These are phyloP conservation scores for Cystofilobasidium macerans DNA, from an alignment of 768 basidiomycete genomes.

Conservation along the genomic window DNA sequence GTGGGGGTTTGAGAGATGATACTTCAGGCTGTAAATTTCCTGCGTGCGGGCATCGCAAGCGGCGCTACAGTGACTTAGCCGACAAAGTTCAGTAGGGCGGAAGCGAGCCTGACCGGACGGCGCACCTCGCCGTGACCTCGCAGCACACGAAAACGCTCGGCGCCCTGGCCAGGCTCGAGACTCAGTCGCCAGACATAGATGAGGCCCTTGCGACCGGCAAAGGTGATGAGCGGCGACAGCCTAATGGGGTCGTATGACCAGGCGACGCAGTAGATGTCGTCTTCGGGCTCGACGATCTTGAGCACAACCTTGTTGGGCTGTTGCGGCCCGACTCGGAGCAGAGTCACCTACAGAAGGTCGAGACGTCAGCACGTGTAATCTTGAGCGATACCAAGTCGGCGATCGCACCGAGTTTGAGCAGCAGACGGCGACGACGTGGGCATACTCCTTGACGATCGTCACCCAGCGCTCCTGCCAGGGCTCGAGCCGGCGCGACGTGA, in stretches of 20 bases:
- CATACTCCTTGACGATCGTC: conserved; percentile 9
- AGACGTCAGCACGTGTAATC: not conserved
- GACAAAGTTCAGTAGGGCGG: not conserved
- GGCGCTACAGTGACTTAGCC: too few relatives aligned
- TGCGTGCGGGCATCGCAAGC: conserved; percentile 10
- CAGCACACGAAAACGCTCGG: conserved; percentile 26
- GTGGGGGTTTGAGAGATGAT: conserved; percentile 25
- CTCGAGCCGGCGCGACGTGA: not conserved
- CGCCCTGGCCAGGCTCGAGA: not conserved
- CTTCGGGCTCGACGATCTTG: conserved; percentile 20
- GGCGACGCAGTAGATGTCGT: conserved; percentile 28
- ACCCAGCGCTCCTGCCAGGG: conserved; percentile 16
- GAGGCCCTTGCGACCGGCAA: conserved; percentile 28
- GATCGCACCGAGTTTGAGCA: conserved; percentile 2
- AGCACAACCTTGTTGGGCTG: conserved; percentile 6
- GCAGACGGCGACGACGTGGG: conserved; percentile 11
- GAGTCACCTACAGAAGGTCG: not conserved
- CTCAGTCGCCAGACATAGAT: conserved; percentile 31
- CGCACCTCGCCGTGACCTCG: conserved; percentile 34
- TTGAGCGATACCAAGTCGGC: not conserved
- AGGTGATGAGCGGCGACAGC: conserved; percentile 30
- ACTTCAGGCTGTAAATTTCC: conserved; percentile 28
- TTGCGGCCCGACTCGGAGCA: conserved; percentile 4
- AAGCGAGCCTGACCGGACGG: not conserved
- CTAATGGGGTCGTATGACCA: conserved; percentile 32